phyloP scores from a whole-genome alignment of 495 filamentous ascomycete species.

The Astrothelium macrocarpum region DNA sequence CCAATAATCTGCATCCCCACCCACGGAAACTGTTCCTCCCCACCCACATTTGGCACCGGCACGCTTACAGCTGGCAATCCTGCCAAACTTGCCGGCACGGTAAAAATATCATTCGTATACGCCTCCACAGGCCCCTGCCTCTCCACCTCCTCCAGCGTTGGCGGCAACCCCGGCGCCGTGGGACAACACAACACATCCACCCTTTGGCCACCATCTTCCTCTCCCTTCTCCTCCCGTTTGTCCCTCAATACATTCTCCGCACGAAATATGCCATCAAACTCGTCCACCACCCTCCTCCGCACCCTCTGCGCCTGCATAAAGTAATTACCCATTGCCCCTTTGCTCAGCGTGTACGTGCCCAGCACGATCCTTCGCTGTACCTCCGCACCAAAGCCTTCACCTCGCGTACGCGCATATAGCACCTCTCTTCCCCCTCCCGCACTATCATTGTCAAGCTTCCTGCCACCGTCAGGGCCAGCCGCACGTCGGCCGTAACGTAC shows the following conservation, averaged over 20 bases:
- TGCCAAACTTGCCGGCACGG: slow-evolving; percentile 86
- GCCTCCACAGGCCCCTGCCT: slow-evolving; percentile 41
- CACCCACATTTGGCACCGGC: slow-evolving; percentile 45
- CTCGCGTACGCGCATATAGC: slow-evolving; percentile 67
- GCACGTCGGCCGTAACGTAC: slow-evolving; percentile 68
- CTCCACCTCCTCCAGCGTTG: slow-evolving; percentile 43
- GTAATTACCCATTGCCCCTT: slow-evolving; percentile 88
- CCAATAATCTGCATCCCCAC: slow-evolving; percentile 82
- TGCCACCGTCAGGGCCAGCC: slow-evolving; percentile 20
- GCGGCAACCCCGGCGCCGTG: slow-evolving; percentile 71
- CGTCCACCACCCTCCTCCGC: slow-evolving; percentile 68
- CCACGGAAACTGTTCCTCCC: slow-evolving; percentile 17
- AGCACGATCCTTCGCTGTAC: slow-evolving; percentile 79
- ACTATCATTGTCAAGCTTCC: slow-evolving; percentile 18
- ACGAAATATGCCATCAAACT: slow-evolving; percentile 73
- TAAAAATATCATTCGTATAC: slow-evolving; percentile 91
- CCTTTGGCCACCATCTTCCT: no score
- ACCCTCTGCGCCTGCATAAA: slow-evolving; percentile 89
- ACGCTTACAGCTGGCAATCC: slow-evolving; percentile 84
- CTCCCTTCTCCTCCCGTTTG: slow-evolving; percentile 37
- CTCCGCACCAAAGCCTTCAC: slow-evolving; percentile 67
- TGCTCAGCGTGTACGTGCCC: slow-evolving; percentile 83
- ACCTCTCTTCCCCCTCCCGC: slow-evolving; percentile 34
- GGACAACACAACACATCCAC: slow-evolving; percentile 88
- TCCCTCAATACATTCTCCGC: slow-evolving; percentile 53